Percentiles rank a stretch among this genome's conserved stretches.
phyloP scores from a whole-genome alignment of 192 early-diverging fungal species.

The Phycomyces blakesleeanus region DNA sequence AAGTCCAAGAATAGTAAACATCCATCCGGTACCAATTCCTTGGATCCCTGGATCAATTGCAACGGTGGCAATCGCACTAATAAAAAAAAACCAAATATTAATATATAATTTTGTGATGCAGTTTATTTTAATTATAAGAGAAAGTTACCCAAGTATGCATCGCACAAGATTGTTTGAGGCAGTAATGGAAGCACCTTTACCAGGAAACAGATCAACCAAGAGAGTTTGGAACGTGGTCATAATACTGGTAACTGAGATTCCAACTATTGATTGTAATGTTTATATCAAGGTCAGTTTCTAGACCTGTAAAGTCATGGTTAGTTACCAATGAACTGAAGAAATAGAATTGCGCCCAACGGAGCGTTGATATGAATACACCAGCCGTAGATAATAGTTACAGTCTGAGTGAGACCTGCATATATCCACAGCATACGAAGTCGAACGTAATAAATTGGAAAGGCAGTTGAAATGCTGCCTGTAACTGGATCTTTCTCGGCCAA shows the following conservation, averaged over 20 bases:
- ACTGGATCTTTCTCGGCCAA: neutral
- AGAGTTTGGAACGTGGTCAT: slow-evolving; percentile 22
- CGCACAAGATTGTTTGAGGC: slow-evolving; percentile 28
- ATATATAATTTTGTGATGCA: no score
- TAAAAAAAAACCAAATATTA: no score
- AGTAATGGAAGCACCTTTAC: slow-evolving; percentile 20
- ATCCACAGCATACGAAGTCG: slow-evolving; percentile 21
- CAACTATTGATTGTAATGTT: neutral
- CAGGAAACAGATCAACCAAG: slow-evolving; percentile 29
- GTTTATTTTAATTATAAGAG: no score
- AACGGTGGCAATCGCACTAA: slow-evolving; percentile 14
- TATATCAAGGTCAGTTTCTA: neutral
- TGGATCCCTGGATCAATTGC: slow-evolving; percentile 19
- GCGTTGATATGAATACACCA: slow-evolving; percentile 21
- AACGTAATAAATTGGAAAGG: slow-evolving; percentile 21
- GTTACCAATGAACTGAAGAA: slow-evolving; percentile 24
- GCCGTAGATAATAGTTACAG: slow-evolving; percentile 18
- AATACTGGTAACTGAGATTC: neutral
- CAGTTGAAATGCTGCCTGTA: neutral
- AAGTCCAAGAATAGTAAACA: slow-evolving; percentile 10
- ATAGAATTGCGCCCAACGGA: slow-evolving; percentile 11
- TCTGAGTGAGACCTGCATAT: slow-evolving; percentile 7
- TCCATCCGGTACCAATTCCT: slow-evolving; percentile 11
- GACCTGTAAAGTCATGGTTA: neutral
- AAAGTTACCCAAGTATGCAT: slow-evolving; percentile 25